Evolutionary conservation across 2,329 filamentous ascomycete genomes (phyloP), one percentile per base, ranked within the genome.

Genomic region (Colletotrichum navitas): DNA sequence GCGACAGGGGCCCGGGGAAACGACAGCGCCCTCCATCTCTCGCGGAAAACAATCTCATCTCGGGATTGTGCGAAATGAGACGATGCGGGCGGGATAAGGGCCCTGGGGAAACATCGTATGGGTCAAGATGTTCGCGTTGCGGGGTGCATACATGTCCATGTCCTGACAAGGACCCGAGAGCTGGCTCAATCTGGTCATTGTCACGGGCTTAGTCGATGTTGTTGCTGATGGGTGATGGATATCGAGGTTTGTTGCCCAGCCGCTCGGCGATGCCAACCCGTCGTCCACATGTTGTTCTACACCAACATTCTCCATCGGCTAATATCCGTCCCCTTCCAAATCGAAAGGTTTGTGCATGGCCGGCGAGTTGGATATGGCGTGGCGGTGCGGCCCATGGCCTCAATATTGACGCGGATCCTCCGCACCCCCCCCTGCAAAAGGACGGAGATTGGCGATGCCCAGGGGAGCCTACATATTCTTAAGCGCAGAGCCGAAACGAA

Each of bases 21-120:
- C 65, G 51, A 62, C 59, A 32, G 24, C 21, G 18, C 32, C 56
- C n/a, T 49, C 26, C 45, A 55, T 11, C 32, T 56, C 26, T 51
- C 16, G 58, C 12, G 47, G 43, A 68, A 63, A 63, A 49, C 49
- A 68, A 56, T 47, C 43, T 64, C 65, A 72, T 72, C 52, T 72
- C 45, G 59, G 65, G 59, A 56, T 62, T 52, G 49, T 62, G 41
- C 49, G 43, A 62, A 67, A 67, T n/a, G 36, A 62, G 49, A 67
- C 51, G 51, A 71, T 56, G 49, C 41, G 45, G 51, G 63, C 51
- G 55, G 63, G 49, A 56, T 29, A 34, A 61, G 60, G 56, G 56
- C 43, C 43, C 18, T 10, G 51, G 51, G 7, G 39, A 26, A 41
- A 34, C 11, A 21, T n/a, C 39, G 24, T 49, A 61, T 61, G 39